These are phyloP conservation scores for Trypanosoma congolense DNA, from an alignment of 208 protist species.

Conservation along the genomic window DNA sequence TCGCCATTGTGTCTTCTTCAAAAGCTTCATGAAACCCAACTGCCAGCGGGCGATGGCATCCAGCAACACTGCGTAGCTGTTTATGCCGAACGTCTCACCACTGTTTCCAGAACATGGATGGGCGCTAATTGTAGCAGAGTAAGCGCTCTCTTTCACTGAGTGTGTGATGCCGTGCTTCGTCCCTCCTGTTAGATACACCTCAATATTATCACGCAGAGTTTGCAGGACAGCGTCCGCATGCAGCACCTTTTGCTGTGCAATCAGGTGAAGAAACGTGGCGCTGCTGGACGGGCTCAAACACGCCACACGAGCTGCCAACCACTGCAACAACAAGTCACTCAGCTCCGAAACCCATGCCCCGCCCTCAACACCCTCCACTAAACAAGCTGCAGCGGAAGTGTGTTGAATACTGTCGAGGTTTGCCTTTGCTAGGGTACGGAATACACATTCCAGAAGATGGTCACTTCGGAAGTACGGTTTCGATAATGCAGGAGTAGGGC, in stretches of 20 bases:
- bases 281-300: constrained; percentile 26
- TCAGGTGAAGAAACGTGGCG: constrained; percentile 48
- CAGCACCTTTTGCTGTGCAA: constrained; percentile 46
- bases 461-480: constrained; percentile 24
- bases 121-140: no score
- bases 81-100: constrained; percentile 3
- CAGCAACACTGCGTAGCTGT: constrained; percentile 24
- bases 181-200: constrained; percentile 24
- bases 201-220: constrained; percentile 64
- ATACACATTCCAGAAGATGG: constrained; percentile 17
- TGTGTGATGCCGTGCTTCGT: no score
- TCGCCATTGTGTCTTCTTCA: background rate
- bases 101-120: no score
- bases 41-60: constrained; percentile 58
- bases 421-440: constrained; percentile 25
- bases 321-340: constrained; percentile 27
- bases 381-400: constrained; percentile 7
- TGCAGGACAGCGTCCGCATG: constrained; percentile 37
- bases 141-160: no score
- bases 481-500: background rate
- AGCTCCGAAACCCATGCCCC: constrained; percentile 22
- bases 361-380: background rate
- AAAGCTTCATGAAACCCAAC: constrained; percentile 14
- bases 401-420: constrained; percentile 23
- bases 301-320: constrained; percentile 29